These are phyloP conservation scores for Rutidosis leptorrhynchoides DNA, from an alignment of 129 eudicot species.

Conservation along the genomic window DNA sequence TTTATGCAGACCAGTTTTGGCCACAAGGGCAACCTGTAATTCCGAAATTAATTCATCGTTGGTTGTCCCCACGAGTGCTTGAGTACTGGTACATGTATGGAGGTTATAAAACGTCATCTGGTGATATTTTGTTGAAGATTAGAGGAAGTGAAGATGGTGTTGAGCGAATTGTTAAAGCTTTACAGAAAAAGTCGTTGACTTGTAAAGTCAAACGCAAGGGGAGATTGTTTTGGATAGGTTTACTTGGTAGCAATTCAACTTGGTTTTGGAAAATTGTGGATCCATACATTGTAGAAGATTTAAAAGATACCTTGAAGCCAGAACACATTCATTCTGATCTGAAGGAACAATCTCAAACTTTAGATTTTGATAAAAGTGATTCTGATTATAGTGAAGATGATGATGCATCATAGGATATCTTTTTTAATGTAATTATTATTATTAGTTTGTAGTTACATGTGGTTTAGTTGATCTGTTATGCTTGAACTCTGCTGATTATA, in stretches of 20 bases:
- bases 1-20: conserved; percentile 86
- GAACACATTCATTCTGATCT: conserved; percentile 29
- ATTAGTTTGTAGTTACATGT: neutral
- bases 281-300: conserved; percentile 57
- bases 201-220: conserved; percentile 67
- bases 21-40: conserved; percentile 53
- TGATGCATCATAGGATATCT: conserved; percentile 28
- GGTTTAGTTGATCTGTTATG: conserved; percentile 13
- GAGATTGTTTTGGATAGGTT: conserved; percentile 74
- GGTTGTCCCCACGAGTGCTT: conserved; percentile 93
- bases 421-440: neutral
- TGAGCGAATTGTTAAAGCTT: conserved; percentile 43
- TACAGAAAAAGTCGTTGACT: conserved; percentile 53
- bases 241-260: conserved; percentile 60
- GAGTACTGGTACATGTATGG: conserved; percentile 98
- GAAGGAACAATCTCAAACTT: conserved; percentile 17
- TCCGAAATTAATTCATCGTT: conserved; percentile 78
- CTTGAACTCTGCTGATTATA: neutral
- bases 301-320: conserved; percentile 48
- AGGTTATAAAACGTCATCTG: conserved; percentile 71
- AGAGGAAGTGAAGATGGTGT: conserved; percentile 70
- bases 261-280: conserved; percentile 70
- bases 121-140: conserved; percentile 82
- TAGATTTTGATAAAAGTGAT: conserved; percentile 35
- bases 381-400: conserved; percentile 32